These are phyloP conservation scores for Dryas drummondii DNA, from an alignment of 306 rosid species.

Conservation along the genomic window DNA sequence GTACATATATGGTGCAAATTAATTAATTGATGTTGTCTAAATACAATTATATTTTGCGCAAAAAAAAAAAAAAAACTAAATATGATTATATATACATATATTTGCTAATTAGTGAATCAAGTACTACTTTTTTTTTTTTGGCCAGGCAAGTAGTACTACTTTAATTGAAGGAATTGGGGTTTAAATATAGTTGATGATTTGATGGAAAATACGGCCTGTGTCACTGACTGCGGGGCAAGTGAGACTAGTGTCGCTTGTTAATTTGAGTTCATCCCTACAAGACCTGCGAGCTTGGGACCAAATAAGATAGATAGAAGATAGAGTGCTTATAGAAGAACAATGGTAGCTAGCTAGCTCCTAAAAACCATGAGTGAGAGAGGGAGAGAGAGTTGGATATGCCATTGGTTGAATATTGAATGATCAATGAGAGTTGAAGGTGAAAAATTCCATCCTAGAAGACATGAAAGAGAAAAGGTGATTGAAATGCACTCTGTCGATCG, in stretches of 20 bases:
- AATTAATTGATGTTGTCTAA: no score
- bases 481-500: conserved; percentile 35
- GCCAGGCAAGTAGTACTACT: neutral
- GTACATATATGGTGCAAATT: no score
- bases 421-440: conserved; percentile 37
- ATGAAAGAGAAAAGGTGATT: conserved; percentile 24
- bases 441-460: conserved; percentile 44
- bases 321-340: neutral
- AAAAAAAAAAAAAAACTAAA: no score
- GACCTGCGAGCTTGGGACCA: conserved; percentile 50
- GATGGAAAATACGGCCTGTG: conserved; percentile 39
- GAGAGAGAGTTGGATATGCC: conserved; percentile 33
- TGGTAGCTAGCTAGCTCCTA: neutral
- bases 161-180: neutral
- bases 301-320: neutral
- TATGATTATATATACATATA: no score
- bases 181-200: conserved; percentile 9
- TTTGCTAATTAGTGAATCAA: no score
- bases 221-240: conserved; percentile 38
- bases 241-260: conserved; percentile 47
- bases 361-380: conserved; percentile 17
- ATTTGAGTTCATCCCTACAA: conserved; percentile 46
- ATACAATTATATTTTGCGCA: no score
- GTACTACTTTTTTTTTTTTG: no score
- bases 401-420: conserved; percentile 29